These are phyloP conservation scores for Seiridium unicorne DNA, from an alignment of 2,329 filamentous ascomycete species.

Conservation along the genomic window DNA sequence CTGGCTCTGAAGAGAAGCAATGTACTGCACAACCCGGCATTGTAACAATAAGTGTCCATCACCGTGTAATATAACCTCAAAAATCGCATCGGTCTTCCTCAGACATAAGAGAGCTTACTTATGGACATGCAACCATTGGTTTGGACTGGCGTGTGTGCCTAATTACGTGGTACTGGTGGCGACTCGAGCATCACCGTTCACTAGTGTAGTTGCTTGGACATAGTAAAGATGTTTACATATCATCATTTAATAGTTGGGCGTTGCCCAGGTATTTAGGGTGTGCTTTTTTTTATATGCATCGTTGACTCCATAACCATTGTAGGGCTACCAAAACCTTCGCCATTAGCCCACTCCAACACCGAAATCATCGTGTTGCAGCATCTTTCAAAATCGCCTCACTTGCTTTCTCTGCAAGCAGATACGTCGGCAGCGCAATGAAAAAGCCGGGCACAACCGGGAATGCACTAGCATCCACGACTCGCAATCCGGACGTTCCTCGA, in stretches of 20 bases:
- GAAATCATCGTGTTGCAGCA: neutral
- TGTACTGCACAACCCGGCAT: conserved; percentile 1
- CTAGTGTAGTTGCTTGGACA: too few relatives aligned
- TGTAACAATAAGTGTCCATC: conserved; percentile 6
- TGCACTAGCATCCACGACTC: conserved; percentile 10
- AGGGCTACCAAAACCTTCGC: too few relatives aligned
- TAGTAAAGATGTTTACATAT: too few relatives aligned
- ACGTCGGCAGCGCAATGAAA: conserved; percentile 8
- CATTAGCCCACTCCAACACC: neutral
- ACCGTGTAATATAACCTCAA: neutral
- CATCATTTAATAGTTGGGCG: too few relatives aligned
- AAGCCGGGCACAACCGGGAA: conserved; percentile 11
- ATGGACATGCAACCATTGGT: too few relatives aligned
- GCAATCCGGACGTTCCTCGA: conserved; percentile 3
- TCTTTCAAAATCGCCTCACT: conserved; percentile 7
- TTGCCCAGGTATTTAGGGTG: too few relatives aligned
- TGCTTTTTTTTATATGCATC: too few relatives aligned
- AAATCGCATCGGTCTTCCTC: neutral
- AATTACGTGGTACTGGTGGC: too few relatives aligned
- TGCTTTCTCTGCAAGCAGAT: conserved; percentile 10
- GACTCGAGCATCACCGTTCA: too few relatives aligned
- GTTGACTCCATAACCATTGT: too few relatives aligned
- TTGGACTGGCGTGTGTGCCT: too few relatives aligned
- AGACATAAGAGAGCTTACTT: too few relatives aligned
- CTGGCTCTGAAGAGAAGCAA: neutral